Evolutionary conservation across 306 rosid species (phyloP).

Genomic region (Trifolium repens): DNA sequence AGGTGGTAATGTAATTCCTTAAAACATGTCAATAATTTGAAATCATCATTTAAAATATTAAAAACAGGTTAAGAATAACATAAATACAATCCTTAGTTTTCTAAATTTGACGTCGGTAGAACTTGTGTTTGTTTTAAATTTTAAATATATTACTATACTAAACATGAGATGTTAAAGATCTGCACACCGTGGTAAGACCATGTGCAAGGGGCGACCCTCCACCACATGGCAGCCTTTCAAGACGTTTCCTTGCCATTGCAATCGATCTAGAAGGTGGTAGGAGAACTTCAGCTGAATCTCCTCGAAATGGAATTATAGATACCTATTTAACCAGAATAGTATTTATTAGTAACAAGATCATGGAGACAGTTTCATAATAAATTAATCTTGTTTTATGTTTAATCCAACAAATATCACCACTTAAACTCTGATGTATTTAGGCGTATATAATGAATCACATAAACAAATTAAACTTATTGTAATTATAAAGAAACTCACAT

Average conservation of each 20-base stretch:
- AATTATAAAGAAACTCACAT: conserved; percentile 36
- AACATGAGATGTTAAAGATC: conserved; percentile 36
- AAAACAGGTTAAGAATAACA: conserved; percentile 9
- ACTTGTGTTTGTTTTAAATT: conserved; percentile 17
- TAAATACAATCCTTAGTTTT: not conserved
- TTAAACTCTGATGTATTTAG: conserved; percentile 13
- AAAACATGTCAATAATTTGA: conserved; percentile 25
- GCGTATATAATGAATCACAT: not conserved
- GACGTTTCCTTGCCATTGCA: conserved; percentile 97
- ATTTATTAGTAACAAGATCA: conserved; percentile 16
- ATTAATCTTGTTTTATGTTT: conserved; percentile 18
- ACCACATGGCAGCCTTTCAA: conserved; percentile 97
- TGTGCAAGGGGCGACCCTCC: conserved; percentile 99
- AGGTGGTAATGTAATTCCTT: conserved; percentile 23
- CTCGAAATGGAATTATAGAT: conserved; percentile 97
- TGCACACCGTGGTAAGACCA: conserved; percentile 88
- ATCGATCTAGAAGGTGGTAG: conserved; percentile 99
- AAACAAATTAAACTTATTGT: conserved; percentile 27
- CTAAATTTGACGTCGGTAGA: conserved; percentile 29
- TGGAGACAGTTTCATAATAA: conserved; percentile 22
- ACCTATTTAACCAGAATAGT: conserved; percentile 59
- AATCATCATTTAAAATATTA: conserved; percentile 24
- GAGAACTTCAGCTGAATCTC: conserved; percentile 96
- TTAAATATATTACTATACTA: not conserved
- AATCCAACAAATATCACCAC: conserved; percentile 30